Base-by-base conservation (phyloP, 176 grass and related monocot genomes). In the Eleusine coracana region DNA sequence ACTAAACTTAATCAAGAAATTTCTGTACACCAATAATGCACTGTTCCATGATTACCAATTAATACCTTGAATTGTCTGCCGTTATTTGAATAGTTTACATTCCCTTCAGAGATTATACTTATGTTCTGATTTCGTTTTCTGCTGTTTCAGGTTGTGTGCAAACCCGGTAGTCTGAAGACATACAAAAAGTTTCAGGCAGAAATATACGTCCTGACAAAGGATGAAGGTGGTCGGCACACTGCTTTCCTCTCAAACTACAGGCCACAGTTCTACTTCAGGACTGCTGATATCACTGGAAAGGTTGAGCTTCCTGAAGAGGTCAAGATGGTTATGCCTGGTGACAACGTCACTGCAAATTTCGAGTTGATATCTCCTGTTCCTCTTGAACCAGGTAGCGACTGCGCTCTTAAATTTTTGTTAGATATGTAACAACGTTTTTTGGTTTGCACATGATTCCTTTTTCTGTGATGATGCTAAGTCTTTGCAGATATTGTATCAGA, bases 241-340 rank as follows among this genome's bases (percentile, higher is more conserved):
- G 76, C 85, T 13, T 99, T 99, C 77, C 59, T 92, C 34, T 89
- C 91, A 36, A 96, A 99, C 64, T 99, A 99, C 87, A 93, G 88
- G 0, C 96, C 96, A 40, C 96, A 99, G 74, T 99, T 99, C 91
- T 96, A 92, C 93, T 87, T 96, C 80, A 90, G 96, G 16, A 99
- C 96, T 85, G 96, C 93, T 58, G 96, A 99, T 83, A 28, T 99
- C 80, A 96, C 93, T 23, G 96, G 96, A 34, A 99, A 89, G 60
- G 81, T 99, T 27, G 87, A 92, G 79, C 78, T 99, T 51, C 87
- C 87, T 71, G 83, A 80, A 56, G 46, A 77, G 0, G 74, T 83
- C 21, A 83, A 93, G 83, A 99, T 99, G 96, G 96, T 99, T 50
- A 89, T 99, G 96, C 96, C 96, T 3, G 96, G 96, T 50, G 94